Evolutionary conservation across 768 basidiomycete genomes (phyloP).

Genomic region (Russula virescens): DNA sequence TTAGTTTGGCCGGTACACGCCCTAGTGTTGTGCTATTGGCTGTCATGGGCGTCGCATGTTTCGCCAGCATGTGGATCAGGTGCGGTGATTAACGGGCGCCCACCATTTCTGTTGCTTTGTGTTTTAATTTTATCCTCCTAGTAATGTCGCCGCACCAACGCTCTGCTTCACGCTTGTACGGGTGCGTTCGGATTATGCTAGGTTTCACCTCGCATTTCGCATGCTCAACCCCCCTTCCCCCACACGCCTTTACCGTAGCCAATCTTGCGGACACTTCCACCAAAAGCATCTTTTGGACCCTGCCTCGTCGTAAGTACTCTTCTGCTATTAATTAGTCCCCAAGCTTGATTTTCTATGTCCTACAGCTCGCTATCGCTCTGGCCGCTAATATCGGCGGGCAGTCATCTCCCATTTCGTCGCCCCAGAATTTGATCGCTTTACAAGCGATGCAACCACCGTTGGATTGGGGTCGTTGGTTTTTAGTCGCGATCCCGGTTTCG

Average conservation of each 20-base stretch:
- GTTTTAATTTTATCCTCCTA: constrained; percentile 28
- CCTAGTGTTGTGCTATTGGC: constrained; percentile 85
- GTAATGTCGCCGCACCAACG: constrained; percentile 97
- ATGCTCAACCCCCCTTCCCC: constrained; percentile 3
- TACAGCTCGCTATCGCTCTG: constrained; percentile 90
- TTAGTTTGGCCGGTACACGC: constrained; percentile 83
- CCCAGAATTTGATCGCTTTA: constrained; percentile 94
- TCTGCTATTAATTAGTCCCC: neutral
- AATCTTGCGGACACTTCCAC: constrained; percentile 85
- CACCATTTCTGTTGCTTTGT: neutral
- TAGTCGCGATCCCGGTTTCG: constrained; percentile 89
- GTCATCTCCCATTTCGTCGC: constrained; percentile 94
- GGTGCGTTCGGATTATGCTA: constrained; percentile 40
- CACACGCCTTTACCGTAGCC: constrained; percentile 68
- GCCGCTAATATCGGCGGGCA: constrained; percentile 98
- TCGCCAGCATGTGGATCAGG: constrained; percentile 99
- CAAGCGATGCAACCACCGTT: constrained; percentile 78
- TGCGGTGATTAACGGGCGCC: constrained; percentile 26
- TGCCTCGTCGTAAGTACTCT: constrained; percentile 76
- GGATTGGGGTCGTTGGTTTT: constrained; percentile 92
- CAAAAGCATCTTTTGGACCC: constrained; percentile 80
- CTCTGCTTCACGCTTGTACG: constrained; percentile 94
- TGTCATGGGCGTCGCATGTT: constrained; percentile 95
- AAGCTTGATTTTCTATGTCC: constrained; percentile 1
- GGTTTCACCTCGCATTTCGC: constrained; percentile 6